Conservation (phyloP, 495 filamentous ascomycete genomes). For the Podospora anserina region DNA sequence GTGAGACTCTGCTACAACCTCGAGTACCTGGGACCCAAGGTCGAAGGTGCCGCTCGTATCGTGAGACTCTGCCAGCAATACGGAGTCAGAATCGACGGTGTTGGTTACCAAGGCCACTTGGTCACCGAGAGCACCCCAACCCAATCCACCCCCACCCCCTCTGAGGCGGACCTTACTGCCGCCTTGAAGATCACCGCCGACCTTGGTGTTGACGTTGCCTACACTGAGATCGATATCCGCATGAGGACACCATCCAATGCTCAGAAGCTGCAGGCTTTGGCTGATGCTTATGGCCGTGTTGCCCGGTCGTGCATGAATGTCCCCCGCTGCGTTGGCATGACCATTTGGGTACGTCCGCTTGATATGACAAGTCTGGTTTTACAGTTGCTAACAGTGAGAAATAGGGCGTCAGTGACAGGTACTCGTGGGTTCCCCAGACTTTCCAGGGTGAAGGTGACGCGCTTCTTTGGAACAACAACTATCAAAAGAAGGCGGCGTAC, state of each 20-base stretch:
- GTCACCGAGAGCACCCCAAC: slow-evolving; percentile 50
- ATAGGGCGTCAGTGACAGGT: slow-evolving; percentile 55
- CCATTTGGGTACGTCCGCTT: slow-evolving; percentile 46
- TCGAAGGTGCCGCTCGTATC: slow-evolving; percentile 42
- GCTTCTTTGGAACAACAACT: slow-evolving; percentile 49
- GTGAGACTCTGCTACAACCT: slow-evolving; percentile 57
- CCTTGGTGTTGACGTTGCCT: slow-evolving; percentile 54
- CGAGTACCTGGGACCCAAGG: slow-evolving; percentile 53
- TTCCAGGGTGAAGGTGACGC: slow-evolving; percentile 56
- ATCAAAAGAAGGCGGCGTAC: slow-evolving; percentile 51
- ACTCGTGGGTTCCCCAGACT: slow-evolving; percentile 50
- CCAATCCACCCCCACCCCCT: slow-evolving; percentile 35
- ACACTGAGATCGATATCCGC: slow-evolving; percentile 63
- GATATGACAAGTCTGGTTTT: background rate
- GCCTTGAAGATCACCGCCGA: slow-evolving; percentile 22
- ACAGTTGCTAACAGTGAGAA: background rate
- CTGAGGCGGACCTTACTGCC: slow-evolving; percentile 37
- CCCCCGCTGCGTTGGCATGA: slow-evolving; percentile 56
- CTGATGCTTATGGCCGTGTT: slow-evolving; percentile 51
- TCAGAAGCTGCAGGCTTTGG: slow-evolving; percentile 46
- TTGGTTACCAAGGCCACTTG: slow-evolving; percentile 60
- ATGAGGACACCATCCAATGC: slow-evolving; percentile 40
- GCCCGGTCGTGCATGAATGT: slow-evolving; percentile 55
- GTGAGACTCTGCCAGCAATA: slow-evolving; percentile 46
- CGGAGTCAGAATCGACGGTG: slow-evolving; percentile 56